Evolutionary conservation across 208 protist species (phyloP).

Genomic region (Tritrichomonas foetus): DNA sequence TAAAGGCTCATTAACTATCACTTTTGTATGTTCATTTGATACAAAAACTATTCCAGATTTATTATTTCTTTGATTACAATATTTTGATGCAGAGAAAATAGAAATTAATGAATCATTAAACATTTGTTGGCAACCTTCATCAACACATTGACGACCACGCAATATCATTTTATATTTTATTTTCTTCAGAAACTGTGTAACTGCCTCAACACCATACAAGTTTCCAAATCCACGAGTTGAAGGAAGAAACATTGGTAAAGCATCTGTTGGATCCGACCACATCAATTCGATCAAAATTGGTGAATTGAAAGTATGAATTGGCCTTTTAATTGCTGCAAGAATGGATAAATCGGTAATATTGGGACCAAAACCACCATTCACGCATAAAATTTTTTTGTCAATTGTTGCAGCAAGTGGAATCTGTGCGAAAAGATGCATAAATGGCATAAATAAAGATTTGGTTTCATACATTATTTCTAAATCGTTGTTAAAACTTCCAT

Average conservation of each 20-base stretch:
- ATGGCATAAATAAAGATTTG: background rate
- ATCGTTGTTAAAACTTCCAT: no score
- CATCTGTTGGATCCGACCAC: background rate
- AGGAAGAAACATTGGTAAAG: background rate
- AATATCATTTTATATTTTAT: background rate
- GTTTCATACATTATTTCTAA: no score
- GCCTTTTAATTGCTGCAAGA: background rate
- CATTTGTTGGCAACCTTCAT: background rate
- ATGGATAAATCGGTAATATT: background rate
- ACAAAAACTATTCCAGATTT: background rate
- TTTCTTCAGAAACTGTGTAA: background rate
- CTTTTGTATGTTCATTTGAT: no score
- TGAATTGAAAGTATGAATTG: background rate
- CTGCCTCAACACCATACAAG: background rate
- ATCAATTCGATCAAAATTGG: background rate
- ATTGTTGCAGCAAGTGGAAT: background rate
- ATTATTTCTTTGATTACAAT: background rate
- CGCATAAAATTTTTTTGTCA: background rate
- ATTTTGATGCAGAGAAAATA: background rate
- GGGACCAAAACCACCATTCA: background rate
- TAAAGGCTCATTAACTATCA: no score
- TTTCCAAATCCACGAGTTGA: background rate
- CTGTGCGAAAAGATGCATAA: background rate
- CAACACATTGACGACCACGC: background rate
- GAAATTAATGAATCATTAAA: background rate